Evolutionary conservation across 352 stramenopile species (phyloP).

Genomic region (Phytopythium litorale): DNA sequence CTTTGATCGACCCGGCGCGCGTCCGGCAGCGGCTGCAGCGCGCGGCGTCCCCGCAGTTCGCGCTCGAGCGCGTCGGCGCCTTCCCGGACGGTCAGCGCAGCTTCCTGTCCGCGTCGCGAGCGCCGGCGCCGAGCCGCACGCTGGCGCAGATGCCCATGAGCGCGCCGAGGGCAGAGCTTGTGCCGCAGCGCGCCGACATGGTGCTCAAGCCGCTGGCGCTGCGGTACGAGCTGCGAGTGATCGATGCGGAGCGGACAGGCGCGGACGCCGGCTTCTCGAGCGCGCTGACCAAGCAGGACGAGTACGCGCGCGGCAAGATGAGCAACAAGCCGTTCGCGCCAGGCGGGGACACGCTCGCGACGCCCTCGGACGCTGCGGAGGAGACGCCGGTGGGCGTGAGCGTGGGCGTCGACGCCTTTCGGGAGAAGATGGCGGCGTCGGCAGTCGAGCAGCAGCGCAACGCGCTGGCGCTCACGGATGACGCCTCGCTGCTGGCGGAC

Average conservation of each 20-base stretch:
- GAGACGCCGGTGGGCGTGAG: background rate
- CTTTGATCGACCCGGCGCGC: conserved; percentile 16
- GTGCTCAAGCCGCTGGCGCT: conserved; percentile 50
- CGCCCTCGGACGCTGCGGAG: conserved; percentile 11
- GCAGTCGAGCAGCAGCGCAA: conserved; percentile 38
- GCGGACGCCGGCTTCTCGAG: conserved; percentile 54
- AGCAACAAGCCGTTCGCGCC: conserved; percentile 73
- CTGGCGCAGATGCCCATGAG: conserved; percentile 76
- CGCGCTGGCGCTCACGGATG: conserved; percentile 23
- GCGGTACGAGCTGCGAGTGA: conserved; percentile 54
- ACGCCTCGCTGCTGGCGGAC: conserved; percentile 17
- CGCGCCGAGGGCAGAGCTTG: conserved; percentile 42
- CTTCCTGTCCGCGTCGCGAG: conserved; percentile 11
- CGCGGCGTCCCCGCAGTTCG: conserved; percentile 28
- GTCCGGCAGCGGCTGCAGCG: conserved; percentile 27
- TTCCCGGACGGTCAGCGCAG: conserved; percentile 23
- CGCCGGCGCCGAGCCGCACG: conserved; percentile 39
- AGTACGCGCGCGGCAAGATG: conserved; percentile 77
- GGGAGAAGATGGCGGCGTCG: conserved; percentile 12
- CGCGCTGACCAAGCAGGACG: conserved; percentile 68
- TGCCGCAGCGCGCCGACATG: conserved; percentile 38
- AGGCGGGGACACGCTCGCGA: conserved; percentile 56
- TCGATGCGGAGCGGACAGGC: conserved; percentile 25
- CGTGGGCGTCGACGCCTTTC: conserved; percentile 5
- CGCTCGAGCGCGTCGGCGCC: conserved; percentile 33